phyloP scores from a whole-genome alignment of 768 basidiomycete species.

The Termitomyces sp. region DNA sequence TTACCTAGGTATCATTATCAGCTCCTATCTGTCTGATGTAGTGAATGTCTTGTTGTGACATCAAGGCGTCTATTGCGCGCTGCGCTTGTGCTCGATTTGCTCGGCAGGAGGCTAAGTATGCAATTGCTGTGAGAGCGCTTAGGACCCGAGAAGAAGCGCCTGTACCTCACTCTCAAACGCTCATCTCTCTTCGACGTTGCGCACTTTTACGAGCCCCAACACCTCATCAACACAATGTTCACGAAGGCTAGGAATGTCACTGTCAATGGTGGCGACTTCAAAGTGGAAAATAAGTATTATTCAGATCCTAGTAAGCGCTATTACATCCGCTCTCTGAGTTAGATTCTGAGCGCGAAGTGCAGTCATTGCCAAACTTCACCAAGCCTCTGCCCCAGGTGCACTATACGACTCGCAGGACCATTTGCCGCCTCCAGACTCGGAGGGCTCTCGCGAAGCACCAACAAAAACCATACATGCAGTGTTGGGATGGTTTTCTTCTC shows the following conservation, averaged over 20 bases:
- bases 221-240: background rate
- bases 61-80: too few species aligned
- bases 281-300: background rate
- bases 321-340: too few species aligned
- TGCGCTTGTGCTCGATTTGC: too few species aligned
- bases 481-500: background rate
- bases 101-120: too few species aligned
- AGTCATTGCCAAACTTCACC: background rate
- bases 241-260: background rate
- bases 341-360: background rate
- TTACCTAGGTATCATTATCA: too few species aligned
- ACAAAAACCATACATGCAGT: background rate
- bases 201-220: background rate
- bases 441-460: background rate
- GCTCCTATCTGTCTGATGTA: too few species aligned
- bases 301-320: background rate
- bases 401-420: background rate
- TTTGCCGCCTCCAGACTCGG: background rate
- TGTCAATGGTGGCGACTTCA: background rate
- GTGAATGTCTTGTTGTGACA: too few species aligned
- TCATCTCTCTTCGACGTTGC: background rate
- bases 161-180: too few species aligned
- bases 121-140: background rate
- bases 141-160: background rate
- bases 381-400: background rate